These are phyloP conservation scores for Avicennia marina DNA, from an alignment of 257 asterid genomes.

Conservation along the genomic window DNA sequence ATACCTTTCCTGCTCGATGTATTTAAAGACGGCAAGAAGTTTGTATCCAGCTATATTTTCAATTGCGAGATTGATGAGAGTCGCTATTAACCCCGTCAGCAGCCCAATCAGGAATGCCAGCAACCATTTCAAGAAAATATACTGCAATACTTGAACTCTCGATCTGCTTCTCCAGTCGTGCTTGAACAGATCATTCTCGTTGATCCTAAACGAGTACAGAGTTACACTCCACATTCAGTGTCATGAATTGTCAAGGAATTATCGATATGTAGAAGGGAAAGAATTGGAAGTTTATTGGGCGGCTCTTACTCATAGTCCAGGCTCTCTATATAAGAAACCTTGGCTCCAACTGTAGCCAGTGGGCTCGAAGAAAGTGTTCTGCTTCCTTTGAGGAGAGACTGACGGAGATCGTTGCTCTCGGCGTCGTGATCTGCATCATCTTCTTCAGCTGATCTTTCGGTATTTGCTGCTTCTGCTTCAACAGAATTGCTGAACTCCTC, in stretches of 20 bases:
- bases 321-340: conserved; percentile 86
- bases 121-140: conserved; percentile 68
- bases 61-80: conserved; percentile 74
- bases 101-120: conserved; percentile 83
- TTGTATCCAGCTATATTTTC: conserved; percentile 91
- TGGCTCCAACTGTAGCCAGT: conserved; percentile 77
- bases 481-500: neutral
- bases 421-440: conserved; percentile 41
- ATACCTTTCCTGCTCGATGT: conserved; percentile 64
- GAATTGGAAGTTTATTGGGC: too few relatives aligned
- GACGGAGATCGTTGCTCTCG: conserved; percentile 55
- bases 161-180: conserved; percentile 97
- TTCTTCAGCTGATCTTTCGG: conserved; percentile 31
- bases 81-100: conserved; percentile 74
- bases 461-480: conserved; percentile 27
- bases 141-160: conserved; percentile 60
- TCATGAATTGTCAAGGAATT: too few relatives aligned
- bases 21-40: conserved; percentile 46
- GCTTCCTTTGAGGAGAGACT: conserved; percentile 63
- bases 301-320: conserved; percentile 82
- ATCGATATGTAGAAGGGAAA: too few relatives aligned
- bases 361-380: conserved; percentile 51
- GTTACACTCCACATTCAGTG: neutral
- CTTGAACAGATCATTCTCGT: conserved; percentile 89
- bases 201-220: conserved; percentile 40